Base-by-base conservation (phyloP, 371 early-diverging fungal species). In the Mucor piriformis region DNA sequence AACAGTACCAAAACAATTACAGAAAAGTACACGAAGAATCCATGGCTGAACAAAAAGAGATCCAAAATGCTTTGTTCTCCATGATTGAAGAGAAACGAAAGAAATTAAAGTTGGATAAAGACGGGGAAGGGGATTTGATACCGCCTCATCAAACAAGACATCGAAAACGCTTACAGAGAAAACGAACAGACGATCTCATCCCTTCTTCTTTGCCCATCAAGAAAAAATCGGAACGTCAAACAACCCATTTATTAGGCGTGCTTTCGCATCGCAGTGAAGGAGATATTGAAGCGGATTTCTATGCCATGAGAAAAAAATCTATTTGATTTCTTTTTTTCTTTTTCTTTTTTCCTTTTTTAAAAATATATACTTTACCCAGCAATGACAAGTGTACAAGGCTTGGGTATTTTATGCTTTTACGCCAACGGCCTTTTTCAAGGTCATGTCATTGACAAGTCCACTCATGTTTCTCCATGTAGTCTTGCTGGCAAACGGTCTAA, bases 341-440 rank as follows among this genome's bases (percentile, higher is more conserved):
- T 57, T 27, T 40, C 16, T 32, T 21, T 47, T 33, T 40, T 33
- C 33, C 25, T 16, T 33, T 38, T 53, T 32, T 33, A 13, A 24
- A 24, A 24, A 23, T 3, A 44, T n/a, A 7, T 16, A 24, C 18
- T 24, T 23, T 33, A 24, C n/a, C n/a, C n/a, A n/a, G 24, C 3
- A 20, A 64, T 59, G 56, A 20, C 43, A 35, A 29, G 29, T 15
- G 54, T 68, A 38, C 10, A 63, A 46, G 68, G 64, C n/a, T 47
- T 38, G 13, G 64, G 60, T n/a, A 63, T 57, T 38, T 20, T 68
- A n/a, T 56, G 56, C 42, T 68, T 68, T 46, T 44, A 63, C 43
- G 15, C 42, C 6, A 56, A 49, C 35, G 60, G 53, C 1, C 24
- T 63, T 7, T 21, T 63, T n/a, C 60, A 63, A 48, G 60, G 63